Conservation (phyloP, 2,329 filamentous ascomycete species). For the Exophiala lecanii-corni region DNA sequence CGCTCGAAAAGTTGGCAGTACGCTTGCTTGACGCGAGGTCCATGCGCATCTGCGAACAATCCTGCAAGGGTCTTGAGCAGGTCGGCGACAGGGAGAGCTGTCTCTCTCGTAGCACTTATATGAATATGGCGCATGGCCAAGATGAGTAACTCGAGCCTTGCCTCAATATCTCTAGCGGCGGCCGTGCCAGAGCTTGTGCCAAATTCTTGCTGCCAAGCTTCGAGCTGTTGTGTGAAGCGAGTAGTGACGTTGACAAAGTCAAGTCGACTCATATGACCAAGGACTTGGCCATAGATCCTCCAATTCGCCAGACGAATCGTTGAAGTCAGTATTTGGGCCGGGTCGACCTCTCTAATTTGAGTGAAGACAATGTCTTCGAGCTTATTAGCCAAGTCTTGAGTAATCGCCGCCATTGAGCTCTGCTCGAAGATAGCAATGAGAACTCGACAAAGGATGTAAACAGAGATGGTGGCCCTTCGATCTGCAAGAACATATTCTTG, state of each 20-base stretch:
- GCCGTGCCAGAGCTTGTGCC: conserved; percentile 57
- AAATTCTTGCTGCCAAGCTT: conserved; percentile 70
- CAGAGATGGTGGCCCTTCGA: conserved; percentile 85
- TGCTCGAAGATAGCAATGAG: conserved; percentile 91
- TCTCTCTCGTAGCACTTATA: conserved; percentile 67
- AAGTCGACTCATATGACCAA: conserved; percentile 93
- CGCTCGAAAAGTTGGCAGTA: conserved; percentile 91
- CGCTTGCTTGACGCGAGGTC: conserved; percentile 83
- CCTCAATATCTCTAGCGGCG: conserved; percentile 65
- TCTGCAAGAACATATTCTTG: conserved; percentile 71
- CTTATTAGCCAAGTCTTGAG: conserved; percentile 86
- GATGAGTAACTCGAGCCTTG: conserved; percentile 79
- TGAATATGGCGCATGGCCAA: conserved; percentile 87
- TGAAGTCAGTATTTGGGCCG: conserved; percentile 66
- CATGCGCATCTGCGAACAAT: conserved; percentile 79
- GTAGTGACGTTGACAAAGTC: conserved; percentile 81
- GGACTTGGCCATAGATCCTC: conserved; percentile 85
- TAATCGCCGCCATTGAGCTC: conserved; percentile 76
- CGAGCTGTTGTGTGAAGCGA: conserved; percentile 77
- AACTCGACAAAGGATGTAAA: conserved; percentile 91
- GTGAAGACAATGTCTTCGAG: conserved; percentile 93
- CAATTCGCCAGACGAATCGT: conserved; percentile 88
- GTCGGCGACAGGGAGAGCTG: conserved; percentile 56
- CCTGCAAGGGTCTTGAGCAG: conserved; percentile 78
- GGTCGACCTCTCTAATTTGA: conserved; percentile 85